These are phyloP conservation scores for Phlyctochytrium bullatum DNA, from an alignment of 192 early-diverging fungal genomes.

Conservation along the genomic window DNA sequence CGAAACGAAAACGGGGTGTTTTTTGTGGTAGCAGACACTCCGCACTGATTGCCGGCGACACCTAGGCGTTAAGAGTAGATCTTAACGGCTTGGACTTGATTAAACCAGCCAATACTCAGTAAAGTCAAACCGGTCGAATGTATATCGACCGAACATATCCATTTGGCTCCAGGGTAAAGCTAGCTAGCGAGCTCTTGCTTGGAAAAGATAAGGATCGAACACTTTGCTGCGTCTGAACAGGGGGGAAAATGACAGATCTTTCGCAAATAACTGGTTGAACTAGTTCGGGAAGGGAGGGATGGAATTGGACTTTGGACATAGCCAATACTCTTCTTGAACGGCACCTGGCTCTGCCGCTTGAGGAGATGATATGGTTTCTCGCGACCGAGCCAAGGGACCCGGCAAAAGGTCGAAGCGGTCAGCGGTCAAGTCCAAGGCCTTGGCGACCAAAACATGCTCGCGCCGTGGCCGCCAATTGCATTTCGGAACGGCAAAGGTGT, in stretches of 20 bases:
- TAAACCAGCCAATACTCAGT: conserved; percentile 3
- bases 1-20: conserved; percentile 91
- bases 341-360: conserved; percentile 82
- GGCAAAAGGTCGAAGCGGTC: no score
- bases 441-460: no score
- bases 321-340: conserved; percentile 88
- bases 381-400: no score
- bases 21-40: conserved; percentile 79
- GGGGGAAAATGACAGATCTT: conserved; percentile 22
- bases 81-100: conserved; percentile 81
- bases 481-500: no score
- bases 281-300: conserved; percentile 88
- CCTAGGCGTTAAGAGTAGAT: conserved; percentile 17
- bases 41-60: conserved; percentile 89
- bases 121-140: conserved; percentile 73
- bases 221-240: conserved; percentile 81
- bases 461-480: no score
- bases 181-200: conserved; percentile 82
- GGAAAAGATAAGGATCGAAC: conserved; percentile 90
- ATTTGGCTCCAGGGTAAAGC: conserved; percentile 81
- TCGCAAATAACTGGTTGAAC: conserved; percentile 91
- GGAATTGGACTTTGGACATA: conserved; percentile 89
- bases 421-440: no score
- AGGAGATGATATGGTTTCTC: conserved; percentile 94
- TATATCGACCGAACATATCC: conserved; percentile 93